Percentiles rank a stretch among this genome's conserved stretches.
Evolutionary conservation across 371 early-diverging fungal genomes (phyloP).

Genomic region (Mortierella sp.): DNA sequence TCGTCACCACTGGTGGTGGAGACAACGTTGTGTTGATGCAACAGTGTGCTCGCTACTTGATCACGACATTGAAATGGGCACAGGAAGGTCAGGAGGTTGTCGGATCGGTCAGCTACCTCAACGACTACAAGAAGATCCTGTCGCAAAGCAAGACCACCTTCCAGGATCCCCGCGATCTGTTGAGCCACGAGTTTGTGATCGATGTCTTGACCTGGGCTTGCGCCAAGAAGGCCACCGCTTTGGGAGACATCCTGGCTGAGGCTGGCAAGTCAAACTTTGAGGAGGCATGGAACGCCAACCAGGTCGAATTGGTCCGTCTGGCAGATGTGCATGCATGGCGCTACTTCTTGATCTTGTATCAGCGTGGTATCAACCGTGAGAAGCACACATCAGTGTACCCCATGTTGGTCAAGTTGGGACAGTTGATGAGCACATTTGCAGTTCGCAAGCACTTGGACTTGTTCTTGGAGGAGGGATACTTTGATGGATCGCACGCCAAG

Average conservation of each 20-base stretch:
- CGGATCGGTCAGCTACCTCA: slow-evolving; percentile 56
- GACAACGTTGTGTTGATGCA: slow-evolving; percentile 76
- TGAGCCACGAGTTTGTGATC: slow-evolving; percentile 40
- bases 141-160: slow-evolving; percentile 26
- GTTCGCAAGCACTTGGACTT: slow-evolving; percentile 61
- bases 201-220: slow-evolving; percentile 54
- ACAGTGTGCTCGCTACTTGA: slow-evolving; percentile 65
- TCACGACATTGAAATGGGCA: slow-evolving; percentile 50
- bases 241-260: slow-evolving; percentile 17
- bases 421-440: slow-evolving; percentile 43
- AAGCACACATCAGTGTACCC: slow-evolving; percentile 38
- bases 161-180: slow-evolving; percentile 54
- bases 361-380: slow-evolving; percentile 31
- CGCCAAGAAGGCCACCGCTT: slow-evolving; percentile 44
- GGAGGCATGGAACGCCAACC: slow-evolving; percentile 66
- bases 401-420: slow-evolving; percentile 51
- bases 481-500: slow-evolving; percentile 60
- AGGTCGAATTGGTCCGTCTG: slow-evolving; percentile 57
- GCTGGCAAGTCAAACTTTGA: slow-evolving; percentile 56
- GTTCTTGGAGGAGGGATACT: slow-evolving; percentile 64
- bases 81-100: slow-evolving; percentile 38
- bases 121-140: slow-evolving; percentile 42
- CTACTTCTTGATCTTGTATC: slow-evolving; percentile 51
- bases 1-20: slow-evolving; percentile 78
- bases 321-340: slow-evolving; percentile 55